These are phyloP conservation scores for Dalbergia cochinchinensis DNA, from an alignment of 306 rosid species.

Conservation along the genomic window DNA sequence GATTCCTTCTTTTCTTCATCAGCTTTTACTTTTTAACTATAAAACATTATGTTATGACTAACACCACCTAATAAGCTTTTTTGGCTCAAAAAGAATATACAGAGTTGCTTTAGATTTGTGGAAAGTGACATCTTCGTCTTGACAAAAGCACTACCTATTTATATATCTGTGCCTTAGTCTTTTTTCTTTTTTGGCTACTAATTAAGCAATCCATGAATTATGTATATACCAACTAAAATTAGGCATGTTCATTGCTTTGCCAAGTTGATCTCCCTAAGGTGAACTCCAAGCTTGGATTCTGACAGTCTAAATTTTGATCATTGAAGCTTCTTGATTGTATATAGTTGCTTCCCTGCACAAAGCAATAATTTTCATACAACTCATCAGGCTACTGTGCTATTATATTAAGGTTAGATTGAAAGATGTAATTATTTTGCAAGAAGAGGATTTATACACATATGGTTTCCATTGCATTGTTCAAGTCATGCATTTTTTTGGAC, in stretches of 20 bases:
- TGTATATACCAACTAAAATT: conserved; percentile 23
- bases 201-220: conserved; percentile 39
- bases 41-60: conserved; percentile 53
- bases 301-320: conserved; percentile 51
- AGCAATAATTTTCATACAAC: conserved; percentile 38
- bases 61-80: conserved; percentile 55
- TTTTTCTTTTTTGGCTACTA: conserved; percentile 14
- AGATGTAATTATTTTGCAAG: too few species aligned
- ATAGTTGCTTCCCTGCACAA: conserved; percentile 64
- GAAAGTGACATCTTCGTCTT: conserved; percentile 54
- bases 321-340: conserved; percentile 54
- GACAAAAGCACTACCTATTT: conserved; percentile 52
- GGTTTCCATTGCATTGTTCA: neutral
- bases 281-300: conserved; percentile 76
- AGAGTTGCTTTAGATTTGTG: conserved; percentile 55
- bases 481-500: neutral
- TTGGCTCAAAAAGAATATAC: conserved; percentile 64
- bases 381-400: too few species aligned
- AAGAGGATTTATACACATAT: neutral
- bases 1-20: conserved; percentile 58
- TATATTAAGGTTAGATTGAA: neutral
- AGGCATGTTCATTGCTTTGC: conserved; percentile 55
- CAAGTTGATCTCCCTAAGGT: conserved; percentile 72
- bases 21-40: conserved; percentile 62
- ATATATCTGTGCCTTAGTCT: conserved; percentile 46